Evolutionary conservation across 2,329 filamentous ascomycete genomes (phyloP), one percentile per base, ranked within the genome.

Genomic region (Tolypocladium paradoxum): DNA sequence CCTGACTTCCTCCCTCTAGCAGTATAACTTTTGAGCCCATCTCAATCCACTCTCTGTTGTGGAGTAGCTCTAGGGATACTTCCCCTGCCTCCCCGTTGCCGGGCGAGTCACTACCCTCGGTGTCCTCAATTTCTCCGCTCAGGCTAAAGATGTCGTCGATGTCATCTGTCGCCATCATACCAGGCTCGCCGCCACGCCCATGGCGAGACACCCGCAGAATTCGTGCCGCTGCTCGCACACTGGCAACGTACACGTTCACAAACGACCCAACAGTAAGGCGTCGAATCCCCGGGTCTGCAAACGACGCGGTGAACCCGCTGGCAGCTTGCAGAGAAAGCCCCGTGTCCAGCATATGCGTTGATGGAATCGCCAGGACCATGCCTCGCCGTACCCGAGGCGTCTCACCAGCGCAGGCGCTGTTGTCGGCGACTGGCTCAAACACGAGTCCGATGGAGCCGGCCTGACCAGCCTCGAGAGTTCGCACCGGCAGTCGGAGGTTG

Each of bases 381-480:
- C 92, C 92, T 68, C 95, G 92, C 57, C 82, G 76, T 53, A 85
- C 71, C 48, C 76, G 73, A 35, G 73, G 72, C 12, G 62, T 58
- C 24, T 69, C 64, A 18, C 40, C 48, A 4, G 38, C 24, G 1
- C 31, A 45, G 1, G 11, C 24, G 11, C 49, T 31, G 12, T 47
- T 53, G 18, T 52, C 54, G 4, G 33, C 48, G 33, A 46, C 60
- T 2, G 68, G 60, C 34, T 78, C 73, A n/a, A 86, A 77, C 3
- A 86, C 77, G 50, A 97, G 74, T 0, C 91, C 92, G 52, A 99
- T 79, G 0, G 91, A 96, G 1, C 92, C 93, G 6, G 92, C 90
- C 69, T 99, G 92, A 11, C 89, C 90, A 18, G 84, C 78, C 50
- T 84, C 78, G 8, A 97, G 76, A 0, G 78, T 82, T 48, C 83